Base-by-base conservation (phyloP, 257 asterid species). In the Anisodus acutangulus region DNA sequence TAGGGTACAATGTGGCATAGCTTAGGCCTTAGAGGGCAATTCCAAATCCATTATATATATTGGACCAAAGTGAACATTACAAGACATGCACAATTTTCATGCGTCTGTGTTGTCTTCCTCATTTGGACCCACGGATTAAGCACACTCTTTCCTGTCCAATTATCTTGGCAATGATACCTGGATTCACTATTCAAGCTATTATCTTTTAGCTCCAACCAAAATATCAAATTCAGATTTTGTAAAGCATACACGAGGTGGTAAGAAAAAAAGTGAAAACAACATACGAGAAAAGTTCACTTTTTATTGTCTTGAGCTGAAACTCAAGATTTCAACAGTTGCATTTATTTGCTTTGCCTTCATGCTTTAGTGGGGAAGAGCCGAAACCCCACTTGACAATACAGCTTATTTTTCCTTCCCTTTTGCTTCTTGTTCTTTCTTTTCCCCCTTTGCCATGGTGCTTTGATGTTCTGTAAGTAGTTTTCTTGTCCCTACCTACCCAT, bases 301-400 rank as follows among this genome's bases (percentile, higher is more conserved):
- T 74, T 45, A 19, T 51, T 63, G 1, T 35, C 19, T 13, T 7
- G 22, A 22, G 47, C 22, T 76, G 62, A 76, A 26, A 51, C 47
- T 12, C 63, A 12, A 76, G 81, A 76, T 51, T 51, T 51, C 45
- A 15, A 6, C 49, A 49, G 43, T 49, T 74, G 81, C 22, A 22
- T 31, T 19, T 62, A 51, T 17, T 47, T 63, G 41, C 60, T 54
- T 64, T 76, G 49, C 83, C 54, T 74, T 57, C 67, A 22, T 31
- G 84, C 41, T 3, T 81, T 19, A 80, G 87, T 86, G 83, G 83
- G 60, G 53, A 12, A n/a, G 2, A 72, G 83, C 71, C 58, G 85
- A 72, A 53, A 22, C 47, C 85, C 85, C 80, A 71, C 62, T 67
- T 35, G 43, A 67, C 22, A 35, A 67, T 35, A 67, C 19, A 12